Evolutionary conservation across 306 rosid genomes (phyloP).

Genomic region (Malus sylvestris): DNA sequence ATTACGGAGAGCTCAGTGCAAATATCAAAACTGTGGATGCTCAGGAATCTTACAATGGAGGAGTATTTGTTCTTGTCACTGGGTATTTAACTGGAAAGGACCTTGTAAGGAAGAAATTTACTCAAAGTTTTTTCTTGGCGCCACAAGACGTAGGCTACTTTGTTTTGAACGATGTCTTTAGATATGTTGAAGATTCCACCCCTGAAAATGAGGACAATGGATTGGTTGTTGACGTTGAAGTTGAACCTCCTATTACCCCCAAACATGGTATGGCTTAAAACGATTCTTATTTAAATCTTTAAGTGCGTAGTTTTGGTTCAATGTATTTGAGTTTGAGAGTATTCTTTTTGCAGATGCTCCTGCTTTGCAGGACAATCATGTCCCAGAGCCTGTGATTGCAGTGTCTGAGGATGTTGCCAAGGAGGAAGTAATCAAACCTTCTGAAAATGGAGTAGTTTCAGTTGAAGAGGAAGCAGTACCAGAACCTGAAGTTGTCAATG

Average conservation of each 20-base stretch:
- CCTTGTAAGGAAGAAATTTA: slow-evolving; percentile 44
- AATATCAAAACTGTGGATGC: slow-evolving; percentile 72
- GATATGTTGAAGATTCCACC: slow-evolving; percentile 57
- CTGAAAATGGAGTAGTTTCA: slow-evolving; percentile 35
- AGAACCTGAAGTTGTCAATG: slow-evolving; percentile 52
- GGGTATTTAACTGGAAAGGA: slow-evolving; percentile 70
- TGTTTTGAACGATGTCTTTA: slow-evolving; percentile 77
- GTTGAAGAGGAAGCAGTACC: slow-evolving; percentile 47
- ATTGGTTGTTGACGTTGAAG: slow-evolving; percentile 20
- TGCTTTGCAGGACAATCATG: slow-evolving; percentile 23
- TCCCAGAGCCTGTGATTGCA: slow-evolving; percentile 26
- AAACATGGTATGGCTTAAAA: slow-evolving; percentile 38
- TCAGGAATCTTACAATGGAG: slow-evolving; percentile 69
- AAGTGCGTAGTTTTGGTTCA: not conserved
- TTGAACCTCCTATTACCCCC: slow-evolving; percentile 26
- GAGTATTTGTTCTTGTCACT: slow-evolving; percentile 81
- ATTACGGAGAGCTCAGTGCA: slow-evolving; percentile 44
- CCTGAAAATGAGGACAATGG: slow-evolving; percentile 24
- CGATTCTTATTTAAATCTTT: not conserved
- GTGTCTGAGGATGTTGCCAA: slow-evolving; percentile 25
- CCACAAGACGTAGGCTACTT: slow-evolving; percentile 90
- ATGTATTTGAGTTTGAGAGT: not conserved
- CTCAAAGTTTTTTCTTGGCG: slow-evolving; percentile 87
- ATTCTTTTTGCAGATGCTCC: slow-evolving; percentile 32
- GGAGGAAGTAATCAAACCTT: slow-evolving; percentile 33